Percentiles rank a stretch among this genome's conserved stretches.
Evolutionary conservation across 2,329 filamentous ascomycete genomes (phyloP).

Genomic region (Fusarium sp.): DNA sequence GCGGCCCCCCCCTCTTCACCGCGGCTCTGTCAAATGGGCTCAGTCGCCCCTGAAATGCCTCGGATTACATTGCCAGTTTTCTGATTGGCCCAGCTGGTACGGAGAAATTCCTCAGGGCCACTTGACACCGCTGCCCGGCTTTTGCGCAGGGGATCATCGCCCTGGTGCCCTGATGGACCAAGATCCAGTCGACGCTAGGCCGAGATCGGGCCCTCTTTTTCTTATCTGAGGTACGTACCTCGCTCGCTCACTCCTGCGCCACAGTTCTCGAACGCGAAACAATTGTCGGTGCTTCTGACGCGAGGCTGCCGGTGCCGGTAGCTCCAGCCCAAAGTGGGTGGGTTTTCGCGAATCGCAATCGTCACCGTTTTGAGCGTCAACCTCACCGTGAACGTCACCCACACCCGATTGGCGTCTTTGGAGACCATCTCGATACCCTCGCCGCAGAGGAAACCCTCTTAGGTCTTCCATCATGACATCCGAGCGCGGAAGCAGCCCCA

Average conservation of each 20-base stretch:
- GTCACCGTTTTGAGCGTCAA: conserved; percentile 4
- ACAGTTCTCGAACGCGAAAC: conserved; percentile 5
- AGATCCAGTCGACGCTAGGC: conserved; percentile 42
- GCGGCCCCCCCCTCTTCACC: conserved; percentile 33
- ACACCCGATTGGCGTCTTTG: neutral
- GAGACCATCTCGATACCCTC: neutral
- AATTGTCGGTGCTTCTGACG: conserved; percentile 3
- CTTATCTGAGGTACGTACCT: conserved; percentile 14
- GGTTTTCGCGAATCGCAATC: conserved; percentile 9
- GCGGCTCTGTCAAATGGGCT: conserved; percentile 41
- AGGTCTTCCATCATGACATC: conserved; percentile 46
- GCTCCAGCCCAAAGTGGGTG: conserved; percentile 19
- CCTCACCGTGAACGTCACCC: conserved; percentile 5
- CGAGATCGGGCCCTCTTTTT: conserved; percentile 43
- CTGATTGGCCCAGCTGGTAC: conserved; percentile 37
- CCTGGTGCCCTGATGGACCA: conserved; percentile 29
- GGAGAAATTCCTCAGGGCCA: conserved; percentile 37
- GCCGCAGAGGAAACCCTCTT: neutral
- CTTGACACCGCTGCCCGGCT: conserved; percentile 36
- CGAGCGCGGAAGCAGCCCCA: conserved; percentile 50
- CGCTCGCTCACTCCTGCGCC: conserved; percentile 1
- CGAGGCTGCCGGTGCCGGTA: conserved; percentile 10
- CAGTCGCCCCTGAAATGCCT: conserved; percentile 39
- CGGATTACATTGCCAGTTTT: conserved; percentile 42
- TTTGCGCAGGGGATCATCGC: conserved; percentile 36